phyloP scores from a whole-genome alignment of 148 eudicot genomes.

The Vaccinium macrocarpon region DNA sequence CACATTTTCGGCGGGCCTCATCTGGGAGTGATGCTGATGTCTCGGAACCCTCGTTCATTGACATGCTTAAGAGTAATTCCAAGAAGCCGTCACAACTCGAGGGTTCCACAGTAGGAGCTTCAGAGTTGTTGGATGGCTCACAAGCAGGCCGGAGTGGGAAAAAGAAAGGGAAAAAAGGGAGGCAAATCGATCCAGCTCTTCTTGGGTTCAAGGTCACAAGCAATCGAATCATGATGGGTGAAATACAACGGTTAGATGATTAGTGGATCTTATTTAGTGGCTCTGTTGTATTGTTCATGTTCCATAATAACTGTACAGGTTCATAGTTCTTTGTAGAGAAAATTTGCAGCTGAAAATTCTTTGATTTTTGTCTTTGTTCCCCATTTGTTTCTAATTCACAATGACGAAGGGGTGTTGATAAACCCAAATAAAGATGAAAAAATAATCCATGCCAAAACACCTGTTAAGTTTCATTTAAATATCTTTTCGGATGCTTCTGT shows the following conservation, averaged over 20 bases:
- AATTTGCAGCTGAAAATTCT: slow-evolving; percentile 2
- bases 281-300: not conserved
- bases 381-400: not conserved
- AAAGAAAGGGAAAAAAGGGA: slow-evolving; percentile 89
- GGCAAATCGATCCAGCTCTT: slow-evolving; percentile 83
- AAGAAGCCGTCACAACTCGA: slow-evolving; percentile 65
- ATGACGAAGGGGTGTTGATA: not conserved
- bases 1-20: slow-evolving; percentile 61
- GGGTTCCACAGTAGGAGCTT: slow-evolving; percentile 4
- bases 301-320: slow-evolving; percentile 32
- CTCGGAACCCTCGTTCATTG: slow-evolving; percentile 73
- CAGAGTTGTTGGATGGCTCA: slow-evolving; percentile 50
- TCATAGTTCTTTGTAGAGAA: slow-evolving; percentile 27
- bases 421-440: too few species aligned
- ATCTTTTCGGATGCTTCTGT: not conserved
- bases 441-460: too few species aligned
- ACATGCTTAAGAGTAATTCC: slow-evolving; percentile 81
- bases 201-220: slow-evolving; percentile 93
- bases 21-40: slow-evolving; percentile 79
- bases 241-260: slow-evolving; percentile 84
- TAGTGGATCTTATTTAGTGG: slow-evolving; percentile 9
- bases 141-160: slow-evolving; percentile 59
- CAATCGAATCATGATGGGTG: slow-evolving; percentile 96
- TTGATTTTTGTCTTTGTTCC: slow-evolving; percentile 1
- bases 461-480: too few species aligned